Base-by-base conservation (phyloP, 2,329 filamentous ascomycete species). In the Sarocladium strictum region DNA sequence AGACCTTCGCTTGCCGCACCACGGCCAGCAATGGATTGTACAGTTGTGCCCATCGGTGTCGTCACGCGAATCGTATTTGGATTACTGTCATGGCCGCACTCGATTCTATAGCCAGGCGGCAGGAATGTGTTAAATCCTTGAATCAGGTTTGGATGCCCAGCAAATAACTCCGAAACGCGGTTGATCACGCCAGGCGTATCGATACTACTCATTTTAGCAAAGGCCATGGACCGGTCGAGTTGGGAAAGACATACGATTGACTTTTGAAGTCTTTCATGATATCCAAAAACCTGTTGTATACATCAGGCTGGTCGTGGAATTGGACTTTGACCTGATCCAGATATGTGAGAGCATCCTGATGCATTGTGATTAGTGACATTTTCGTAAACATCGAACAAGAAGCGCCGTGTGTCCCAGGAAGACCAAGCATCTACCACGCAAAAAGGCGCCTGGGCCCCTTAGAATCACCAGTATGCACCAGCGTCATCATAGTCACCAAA, bases 211-310 rank as follows among this genome's bases (percentile, higher is more conserved):
- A 47, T 52, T 59, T 76, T 59, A 74, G 64, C 56, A 56, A 38
- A 3, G 21, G 29, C n/a, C 12, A 24, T 17, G n/a, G 11, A 10
- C 27, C 5, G 15, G 10, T 3, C 15, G 7, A 35, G 17, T 14
- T 35, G n/a, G 4, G 12, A 12, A 35, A 1, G 3, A 80, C 87
- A 73, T 76, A 92, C 83, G 92, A 91, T 73, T 96, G 93, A 64
- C 91, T 96, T 73, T 99, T 99, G 70, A 99, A 99, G 63, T 99
- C 94, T 67, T 99, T 99, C 94, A 99, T 99, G 50, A 99, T 99
- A 63, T 99, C 94, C 45, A 99, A 75, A 63, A 99, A 97, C 35
- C 89, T 81, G 65, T 97, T 97, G 65, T 99, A 99, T 0, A 99
- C 94, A 69, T 97, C 93, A 3, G 94, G 92, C 61, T 97, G 91